Evolutionary conservation across 805 yeast genomes (phyloP), one percentile per base, ranked within the genome.

Genomic region (Schwanniomyces polymorphus): DNA sequence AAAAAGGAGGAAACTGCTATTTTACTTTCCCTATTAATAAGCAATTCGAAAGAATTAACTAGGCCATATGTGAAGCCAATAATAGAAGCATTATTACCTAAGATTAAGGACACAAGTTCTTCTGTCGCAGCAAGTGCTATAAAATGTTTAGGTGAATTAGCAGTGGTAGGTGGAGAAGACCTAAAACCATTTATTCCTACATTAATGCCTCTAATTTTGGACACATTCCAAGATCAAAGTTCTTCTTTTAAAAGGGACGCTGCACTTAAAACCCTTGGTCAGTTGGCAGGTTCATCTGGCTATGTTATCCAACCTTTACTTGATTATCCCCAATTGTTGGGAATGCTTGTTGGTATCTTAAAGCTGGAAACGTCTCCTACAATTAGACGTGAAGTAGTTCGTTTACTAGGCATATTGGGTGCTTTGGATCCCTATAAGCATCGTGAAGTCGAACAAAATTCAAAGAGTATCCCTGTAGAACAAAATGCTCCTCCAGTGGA

Each of bases 351-450:
- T 3, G 85, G 84, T 45, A 90, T 94, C 35, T 69, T 94, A 46
- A 88, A 88, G 53, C 82, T 91, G 48, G 97, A 92, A 58, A 80
- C 82, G 9, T 81, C 96, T 0, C 79, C 85, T 2, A 70, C 79
- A 4, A 84, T 89, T 7, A 81, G 94, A 58, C 74, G 97, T 47
- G 98, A 94, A 63, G 87, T 97, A 0, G 96, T 94, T 1, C 78
- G 92, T 53, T 68, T 94, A 21, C 72, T 94, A 47, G 99, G 99
- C 60, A 91, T 91, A 28, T 71, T 94, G 37, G 99, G 99, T 52
- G 99, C 99, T 0, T 72, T 94, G 41, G 99, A 94, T 66, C 99
- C 99, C 1, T 94, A 92, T 62, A 91, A 89, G 60, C 95, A 91
- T 56, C 82, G 97, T 46, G 97, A 90, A 56, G 88, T 91, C 8